A percentile compares a stretch with the other conserved stretches of the same genome.
Evolutionary conservation across 2,329 filamentous ascomycete species (phyloP).

Genomic region (Trichoderma aggressivum): DNA sequence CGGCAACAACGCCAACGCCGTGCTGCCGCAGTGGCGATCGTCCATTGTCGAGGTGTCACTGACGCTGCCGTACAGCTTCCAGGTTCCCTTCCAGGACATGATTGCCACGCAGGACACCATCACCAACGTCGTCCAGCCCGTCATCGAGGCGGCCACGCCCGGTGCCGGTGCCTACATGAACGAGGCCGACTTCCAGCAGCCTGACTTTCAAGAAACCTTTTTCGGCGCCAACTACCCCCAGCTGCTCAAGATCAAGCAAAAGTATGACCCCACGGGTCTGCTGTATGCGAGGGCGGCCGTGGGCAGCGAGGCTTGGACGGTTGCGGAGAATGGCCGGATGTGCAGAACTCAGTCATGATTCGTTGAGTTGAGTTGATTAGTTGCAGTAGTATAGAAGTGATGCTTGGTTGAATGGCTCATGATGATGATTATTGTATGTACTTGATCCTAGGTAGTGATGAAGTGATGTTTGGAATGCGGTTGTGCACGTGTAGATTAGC

Average conservation of each 20-base stretch:
- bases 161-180: constrained; percentile 47
- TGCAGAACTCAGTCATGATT: constrained; percentile 19
- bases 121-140: constrained; percentile 27
- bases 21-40: constrained; percentile 42
- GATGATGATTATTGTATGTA: not conserved
- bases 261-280: constrained; percentile 44
- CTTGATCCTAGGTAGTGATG: not conserved
- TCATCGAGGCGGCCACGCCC: constrained; percentile 32
- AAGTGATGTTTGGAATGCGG: not conserved
- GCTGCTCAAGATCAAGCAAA: constrained; percentile 44
- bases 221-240: constrained; percentile 45
- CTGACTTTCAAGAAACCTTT: constrained; percentile 44
- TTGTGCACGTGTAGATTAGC: not conserved
- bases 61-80: constrained; percentile 29
- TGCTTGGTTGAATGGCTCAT: not conserved
- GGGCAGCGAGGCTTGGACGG: constrained; percentile 49
- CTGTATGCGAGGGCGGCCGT: constrained; percentile 50
- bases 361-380: not conserved
- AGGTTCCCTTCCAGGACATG: constrained; percentile 29
- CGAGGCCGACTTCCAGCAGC: constrained; percentile 49
- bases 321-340: constrained; percentile 28
- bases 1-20: constrained; percentile 29
- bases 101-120: constrained; percentile 31
- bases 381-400: not conserved
- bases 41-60: constrained; percentile 32